These are phyloP conservation scores for Zalerion maritima DNA, from an alignment of 495 filamentous ascomycete genomes.

Conservation along the genomic window DNA sequence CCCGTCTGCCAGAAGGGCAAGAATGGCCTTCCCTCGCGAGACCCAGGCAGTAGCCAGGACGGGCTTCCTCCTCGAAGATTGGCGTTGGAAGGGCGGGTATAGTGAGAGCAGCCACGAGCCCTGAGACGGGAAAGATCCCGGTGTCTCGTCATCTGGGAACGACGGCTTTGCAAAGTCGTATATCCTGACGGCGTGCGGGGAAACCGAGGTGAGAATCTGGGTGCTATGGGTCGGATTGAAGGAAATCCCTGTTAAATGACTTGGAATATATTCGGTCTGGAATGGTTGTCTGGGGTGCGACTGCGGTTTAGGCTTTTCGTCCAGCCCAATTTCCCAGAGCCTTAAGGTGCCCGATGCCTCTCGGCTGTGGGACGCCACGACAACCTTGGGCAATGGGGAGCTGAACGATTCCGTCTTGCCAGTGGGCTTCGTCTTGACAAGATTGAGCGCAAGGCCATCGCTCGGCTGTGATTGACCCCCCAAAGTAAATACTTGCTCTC, in stretches of 20 bases:
- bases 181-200: constrained; percentile 54
- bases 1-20: constrained; percentile 66
- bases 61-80: constrained; percentile 44
- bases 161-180: constrained; percentile 34
- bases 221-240: constrained; percentile 56
- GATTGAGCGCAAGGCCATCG: constrained; percentile 50
- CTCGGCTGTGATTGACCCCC: constrained; percentile 45
- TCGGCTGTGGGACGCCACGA: constrained; percentile 42
- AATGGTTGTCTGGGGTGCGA: constrained; percentile 38
- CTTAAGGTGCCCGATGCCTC: constrained; percentile 47
- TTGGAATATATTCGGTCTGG: constrained; percentile 47
- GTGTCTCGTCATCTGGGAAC: constrained; percentile 30
- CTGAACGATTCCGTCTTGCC: constrained; percentile 16
- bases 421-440: constrained; percentile 29
- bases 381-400: constrained; percentile 17
- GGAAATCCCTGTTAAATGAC: constrained; percentile 48
- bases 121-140: constrained; percentile 32
- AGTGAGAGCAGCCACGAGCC: constrained; percentile 56
- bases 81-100: constrained; percentile 48
- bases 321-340: constrained; percentile 31
- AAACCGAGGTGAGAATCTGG: constrained; percentile 53
- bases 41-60: constrained; percentile 78
- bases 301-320: constrained; percentile 18
- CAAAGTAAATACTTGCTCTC: constrained; percentile 44
- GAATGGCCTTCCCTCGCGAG: constrained; percentile 57